Conservation (phyloP, 208 protist species). For the Willaertia magna region DNA sequence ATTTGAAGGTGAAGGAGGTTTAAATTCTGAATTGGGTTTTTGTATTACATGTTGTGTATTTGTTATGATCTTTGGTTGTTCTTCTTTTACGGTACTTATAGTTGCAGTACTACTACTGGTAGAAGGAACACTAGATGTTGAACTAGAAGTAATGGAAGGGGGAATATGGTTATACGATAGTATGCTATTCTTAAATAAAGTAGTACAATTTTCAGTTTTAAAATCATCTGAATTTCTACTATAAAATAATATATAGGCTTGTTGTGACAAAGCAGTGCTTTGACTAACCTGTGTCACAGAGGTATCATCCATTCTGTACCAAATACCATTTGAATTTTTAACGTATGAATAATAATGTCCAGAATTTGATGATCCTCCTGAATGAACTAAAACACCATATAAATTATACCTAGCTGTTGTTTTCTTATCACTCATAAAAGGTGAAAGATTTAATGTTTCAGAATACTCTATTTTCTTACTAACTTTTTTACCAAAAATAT, state of each 20-base stretch:
- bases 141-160: no score
- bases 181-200: neutral
- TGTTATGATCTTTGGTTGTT: no score
- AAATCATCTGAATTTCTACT: conserved; percentile 21
- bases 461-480: neutral
- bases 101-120: no score
- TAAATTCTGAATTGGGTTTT: no score
- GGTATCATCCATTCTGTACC: conserved; percentile 67
- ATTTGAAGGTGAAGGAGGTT: no score
- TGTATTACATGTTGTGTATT: no score
- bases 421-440: neutral
- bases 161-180: no score
- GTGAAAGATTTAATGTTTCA: neutral
- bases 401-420: conserved; percentile 48
- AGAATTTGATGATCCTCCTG: conserved; percentile 50
- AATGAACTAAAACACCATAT: conserved; percentile 67
- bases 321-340: conserved; percentile 53
- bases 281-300: conserved; percentile 46
- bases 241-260: conserved; percentile 77
- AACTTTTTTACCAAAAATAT: conserved; percentile 1
- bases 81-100: no score
- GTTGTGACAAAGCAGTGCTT: conserved; percentile 45
- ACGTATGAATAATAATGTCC: conserved; percentile 78
- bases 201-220: neutral
- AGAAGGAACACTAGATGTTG: no score